Conservation (phyloP, 75 land plant genomes). For the Picea glauca region DNA sequence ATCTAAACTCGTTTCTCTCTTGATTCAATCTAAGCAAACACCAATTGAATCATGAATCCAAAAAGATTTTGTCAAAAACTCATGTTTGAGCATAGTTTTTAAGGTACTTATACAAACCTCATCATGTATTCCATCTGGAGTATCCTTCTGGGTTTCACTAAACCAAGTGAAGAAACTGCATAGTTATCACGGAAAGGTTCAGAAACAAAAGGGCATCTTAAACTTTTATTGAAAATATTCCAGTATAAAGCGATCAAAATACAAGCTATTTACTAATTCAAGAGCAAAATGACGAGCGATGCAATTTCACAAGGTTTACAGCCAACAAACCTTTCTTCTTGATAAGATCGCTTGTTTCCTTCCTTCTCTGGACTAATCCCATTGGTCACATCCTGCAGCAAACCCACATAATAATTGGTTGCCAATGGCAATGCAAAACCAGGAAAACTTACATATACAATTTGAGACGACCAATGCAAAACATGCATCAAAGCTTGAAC, state of each 20-base stretch:
- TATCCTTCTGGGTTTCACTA: constrained; percentile 41
- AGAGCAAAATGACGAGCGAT: neutral
- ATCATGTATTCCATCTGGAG: constrained; percentile 48
- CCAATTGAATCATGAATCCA: neutral
- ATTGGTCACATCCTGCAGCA: constrained; percentile 65
- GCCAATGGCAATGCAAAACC: neutral
- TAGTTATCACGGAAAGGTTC: neutral
- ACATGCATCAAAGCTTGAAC: neutral
- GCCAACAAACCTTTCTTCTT: constrained; percentile 64
- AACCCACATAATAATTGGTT: neutral
- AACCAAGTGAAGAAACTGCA: constrained; percentile 81
- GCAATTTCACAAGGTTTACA: neutral
- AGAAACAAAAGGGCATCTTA: neutral
- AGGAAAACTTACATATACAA: neutral
- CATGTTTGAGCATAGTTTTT: neutral
- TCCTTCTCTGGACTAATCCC: constrained; percentile 60
- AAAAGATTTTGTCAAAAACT: neutral
- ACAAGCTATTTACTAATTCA: neutral
- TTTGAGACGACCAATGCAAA: neutral
- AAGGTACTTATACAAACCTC: constrained; percentile 37
- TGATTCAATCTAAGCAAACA: too few relatives aligned
- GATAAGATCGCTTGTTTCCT: constrained; percentile 64
- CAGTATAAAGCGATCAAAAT: neutral
- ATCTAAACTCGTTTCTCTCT: neutral
- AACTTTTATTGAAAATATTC: neutral